A percentile compares a stretch with the other conserved stretches of the same genome.
Conservation (phyloP, 176 grass and related monocot genomes). For the Zea luxurians region DNA sequence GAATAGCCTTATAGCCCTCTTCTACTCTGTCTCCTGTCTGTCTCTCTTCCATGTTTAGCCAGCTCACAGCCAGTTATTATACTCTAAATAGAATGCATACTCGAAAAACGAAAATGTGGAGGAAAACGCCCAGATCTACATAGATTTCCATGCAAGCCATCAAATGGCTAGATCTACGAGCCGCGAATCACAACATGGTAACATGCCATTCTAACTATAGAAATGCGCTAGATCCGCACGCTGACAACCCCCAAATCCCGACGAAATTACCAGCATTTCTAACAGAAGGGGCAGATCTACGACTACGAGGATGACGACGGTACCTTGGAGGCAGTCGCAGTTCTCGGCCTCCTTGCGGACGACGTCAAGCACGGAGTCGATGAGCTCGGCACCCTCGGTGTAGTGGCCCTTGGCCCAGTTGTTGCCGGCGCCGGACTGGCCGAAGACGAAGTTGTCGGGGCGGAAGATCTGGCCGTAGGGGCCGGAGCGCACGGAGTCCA, state of each 20-base stretch:
- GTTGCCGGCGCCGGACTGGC: slow-evolving; percentile 86
- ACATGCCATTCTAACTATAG: not conserved
- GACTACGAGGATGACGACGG: not conserved
- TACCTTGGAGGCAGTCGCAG: slow-evolving; percentile 93
- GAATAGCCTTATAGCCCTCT: no score
- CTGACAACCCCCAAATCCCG: not conserved
- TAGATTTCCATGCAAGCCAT: not conserved
- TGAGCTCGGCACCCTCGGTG: slow-evolving; percentile 95
- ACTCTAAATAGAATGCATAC: not conserved
- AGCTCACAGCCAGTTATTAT: no score
- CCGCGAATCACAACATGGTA: not conserved
- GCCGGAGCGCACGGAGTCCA: slow-evolving; percentile 76
- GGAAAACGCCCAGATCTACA: slow-evolving; percentile 35
- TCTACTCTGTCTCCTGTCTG: no score
- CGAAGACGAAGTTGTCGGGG: slow-evolving; percentile 93
- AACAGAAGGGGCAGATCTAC: slow-evolving; percentile 1
- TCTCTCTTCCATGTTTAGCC: no score
- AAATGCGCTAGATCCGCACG: not conserved
- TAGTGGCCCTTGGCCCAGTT: slow-evolving; percentile 97
- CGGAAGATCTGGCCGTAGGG: slow-evolving; percentile 86
- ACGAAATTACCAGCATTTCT: not conserved
- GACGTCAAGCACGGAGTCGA: slow-evolving; percentile 86
- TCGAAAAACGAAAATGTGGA: not conserved
- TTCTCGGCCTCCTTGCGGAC: slow-evolving; percentile 98
- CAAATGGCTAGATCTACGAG: slow-evolving; percentile 32